A percentile compares a stretch with the other conserved stretches of the same genome.
Conservation (phyloP, 345 rosid genomes). For the Pistacia integerrima region DNA sequence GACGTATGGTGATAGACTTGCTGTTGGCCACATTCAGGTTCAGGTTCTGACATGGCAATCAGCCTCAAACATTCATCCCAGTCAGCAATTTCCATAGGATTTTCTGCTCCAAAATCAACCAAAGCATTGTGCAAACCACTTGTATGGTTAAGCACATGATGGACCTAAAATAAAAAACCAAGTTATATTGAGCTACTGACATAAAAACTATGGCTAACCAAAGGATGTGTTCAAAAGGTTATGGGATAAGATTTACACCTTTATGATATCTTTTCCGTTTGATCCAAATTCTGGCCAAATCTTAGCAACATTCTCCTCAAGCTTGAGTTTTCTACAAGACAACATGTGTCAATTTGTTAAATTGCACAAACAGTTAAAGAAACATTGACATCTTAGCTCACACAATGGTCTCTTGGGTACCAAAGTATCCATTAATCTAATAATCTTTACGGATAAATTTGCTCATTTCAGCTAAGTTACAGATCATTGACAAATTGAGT, state of each 20-base stretch:
- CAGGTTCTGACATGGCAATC: conserved; percentile 64
- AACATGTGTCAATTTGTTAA: conserved; percentile 10
- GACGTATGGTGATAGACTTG: conserved; percentile 77
- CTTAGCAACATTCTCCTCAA: conserved; percentile 74
- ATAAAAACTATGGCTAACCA: background rate
- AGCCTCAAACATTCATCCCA: conserved; percentile 84
- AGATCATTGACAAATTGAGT: background rate
- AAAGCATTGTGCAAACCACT: conserved; percentile 89
- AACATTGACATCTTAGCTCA: no score
- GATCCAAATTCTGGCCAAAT: conserved; percentile 81
- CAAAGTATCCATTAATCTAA: background rate
- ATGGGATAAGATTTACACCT: conserved; percentile 45
- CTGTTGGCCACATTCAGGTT: conserved; percentile 50
- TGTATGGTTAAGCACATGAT: conserved; percentile 96
- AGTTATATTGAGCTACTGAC: conserved; percentile 7
- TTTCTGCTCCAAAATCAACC: conserved; percentile 50
- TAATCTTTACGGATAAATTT: background rate
- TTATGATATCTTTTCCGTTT: conserved; percentile 73
- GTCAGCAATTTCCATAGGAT: conserved; percentile 59
- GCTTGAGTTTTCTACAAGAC: conserved; percentile 73
- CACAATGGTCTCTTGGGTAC: background rate
- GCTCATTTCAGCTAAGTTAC: background rate
- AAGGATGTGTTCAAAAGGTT: background rate
- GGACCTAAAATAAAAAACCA: conserved; percentile 51
- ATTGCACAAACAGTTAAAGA: background rate